Evolutionary conservation across 306 rosid species (phyloP), one percentile per base, ranked within the genome.

Genomic region (Acmispon strigosus): DNA sequence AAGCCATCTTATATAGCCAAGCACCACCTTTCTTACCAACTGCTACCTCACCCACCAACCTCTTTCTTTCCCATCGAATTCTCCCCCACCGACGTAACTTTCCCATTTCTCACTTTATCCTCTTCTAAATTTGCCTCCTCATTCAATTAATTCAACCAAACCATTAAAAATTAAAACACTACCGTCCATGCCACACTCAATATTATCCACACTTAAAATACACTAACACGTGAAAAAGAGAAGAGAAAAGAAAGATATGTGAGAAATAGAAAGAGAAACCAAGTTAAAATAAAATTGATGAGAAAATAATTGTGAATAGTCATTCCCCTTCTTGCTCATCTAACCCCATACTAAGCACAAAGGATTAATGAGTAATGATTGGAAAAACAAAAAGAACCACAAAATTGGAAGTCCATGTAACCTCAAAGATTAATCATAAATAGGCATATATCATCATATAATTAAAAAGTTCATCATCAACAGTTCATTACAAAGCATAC

Each of bases 21-120:
- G 51, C 53, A 27, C 64, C 72, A 76, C 73, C 76, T 80, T 75
- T 82, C 85, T 68, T 27, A 78, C 84, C 89, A 24, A 80, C 74
- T 15, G 2, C 9, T 64, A 65, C 19, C 11, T 64, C 56, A 69
- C 52, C 78, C 70, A 59, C 37, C 60, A 63, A 34, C 24, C 57
- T 49, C 66, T 13, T 51, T 27, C 32, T 27, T 2, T 63, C 61
- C 29, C 20, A 72, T 64, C 8, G 62, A 52, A 49, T 78, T 74
- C 74, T 49, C 29, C n/a, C 61, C 34, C 74, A 66, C 57, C 63
- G 10, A 69, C 78, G 64, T 58, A n/a, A n/a, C n/a, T n/a, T 53
- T 57, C 56, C 68, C 50, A 29, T 61, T 27, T 17, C 50, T 60
- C 32, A 27, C 32, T 18, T 5, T n/a, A 22, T 10, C 53, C 32